Base-by-base conservation (phyloP, 768 basidiomycete species). In the Hypsizygus marmoreus region DNA sequence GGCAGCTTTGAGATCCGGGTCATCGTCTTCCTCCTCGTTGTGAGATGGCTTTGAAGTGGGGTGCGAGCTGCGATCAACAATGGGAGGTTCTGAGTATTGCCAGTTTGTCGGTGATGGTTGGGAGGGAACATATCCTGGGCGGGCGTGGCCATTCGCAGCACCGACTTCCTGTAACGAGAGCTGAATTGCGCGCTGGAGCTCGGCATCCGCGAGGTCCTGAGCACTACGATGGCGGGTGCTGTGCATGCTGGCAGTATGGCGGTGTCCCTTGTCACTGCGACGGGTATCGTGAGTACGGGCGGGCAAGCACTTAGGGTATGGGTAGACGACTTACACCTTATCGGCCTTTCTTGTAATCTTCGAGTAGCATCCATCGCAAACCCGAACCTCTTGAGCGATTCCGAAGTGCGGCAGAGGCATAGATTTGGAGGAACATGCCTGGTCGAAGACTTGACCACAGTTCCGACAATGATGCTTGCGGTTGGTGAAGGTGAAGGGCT, bases 391-490 rank as follows among this genome's bases (percentile, higher is more conserved):
- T 59, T 97, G 87, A 1, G 82, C 75, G 54, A 99, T 94, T 9
- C 97, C 97, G 57, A 91, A 95, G 62, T 94, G 90, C 4, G 97
- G 95, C 17, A 98, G 75, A 0, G 91, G 73, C 66, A 91, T 81
- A 2, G 77, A 71, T 66, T 92, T 89, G 25, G 88, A 85, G 0
- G 92, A 95, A 64, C 97, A 99, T 31, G 82, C 77, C 43, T 95
- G 92, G 67, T 97, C 95, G 60, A 97, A 98, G 11, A 98, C 93
- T 62, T 88, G 86, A 6, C 97, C 97, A 67, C 97, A 99, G 64
- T 97, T 97, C 11, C 97, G 83, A 63, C 97, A 99, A 60, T 99
- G 97, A 58, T 99, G 97, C 63, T 97, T 97, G 40, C 97, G 81
- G 62, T 98, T 98, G 23, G 94, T 97, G 63, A 97, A 94, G 0